Base-by-base conservation (phyloP, 495 filamentous ascomycete species). In the Talaromyces adpressus region DNA sequence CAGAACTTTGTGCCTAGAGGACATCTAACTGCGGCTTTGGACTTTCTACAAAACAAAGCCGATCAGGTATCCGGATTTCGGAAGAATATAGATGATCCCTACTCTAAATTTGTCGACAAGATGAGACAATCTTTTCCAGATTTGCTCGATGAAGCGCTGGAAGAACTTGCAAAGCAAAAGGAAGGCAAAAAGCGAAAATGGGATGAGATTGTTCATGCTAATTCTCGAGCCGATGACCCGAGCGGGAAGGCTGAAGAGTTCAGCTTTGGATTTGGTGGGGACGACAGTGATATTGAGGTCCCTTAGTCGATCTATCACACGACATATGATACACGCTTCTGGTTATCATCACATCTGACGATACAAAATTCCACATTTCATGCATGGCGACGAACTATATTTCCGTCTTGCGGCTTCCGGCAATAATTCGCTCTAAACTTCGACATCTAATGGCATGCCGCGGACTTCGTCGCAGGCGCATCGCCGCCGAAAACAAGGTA, bases 1-100 rank as follows among this genome's bases (percentile, higher is more conserved):
- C 93, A 98, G 68, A 98, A 98, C 72, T 98, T 98, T 71, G 89
- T 98, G 7, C 93, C 94, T 0, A 82, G 84, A 54, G 83, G 83
- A 16, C 91, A 92, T 69, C 77, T 98, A 5, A 70, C 77, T 11
- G 84, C 88, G 36, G 92, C 91, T 0, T 73, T 98, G 63, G 85
- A 86, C 14, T 98, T 98, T 71, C 72, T 98, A 66, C 84, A 81
- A 57, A 87, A 95, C 72, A 91, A 93, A 71, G 75, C 88, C 6
- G 87, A 92, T 30, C 91, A 95, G 64, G 85, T 97, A 8, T 92
- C 90, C 25, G 94, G 94, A 0, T 98, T 98, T 70, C 81, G 84
- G 30, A 85, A 84, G 39, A 83, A 89, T 39, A 82, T 97, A 0
- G 72, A 76, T 2, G 87, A 93, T 72, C 88, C 93, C 0, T 94